Conservation (phyloP, 169 alveolate genomes). For the Pseudocohnilembus persalinus region DNA sequence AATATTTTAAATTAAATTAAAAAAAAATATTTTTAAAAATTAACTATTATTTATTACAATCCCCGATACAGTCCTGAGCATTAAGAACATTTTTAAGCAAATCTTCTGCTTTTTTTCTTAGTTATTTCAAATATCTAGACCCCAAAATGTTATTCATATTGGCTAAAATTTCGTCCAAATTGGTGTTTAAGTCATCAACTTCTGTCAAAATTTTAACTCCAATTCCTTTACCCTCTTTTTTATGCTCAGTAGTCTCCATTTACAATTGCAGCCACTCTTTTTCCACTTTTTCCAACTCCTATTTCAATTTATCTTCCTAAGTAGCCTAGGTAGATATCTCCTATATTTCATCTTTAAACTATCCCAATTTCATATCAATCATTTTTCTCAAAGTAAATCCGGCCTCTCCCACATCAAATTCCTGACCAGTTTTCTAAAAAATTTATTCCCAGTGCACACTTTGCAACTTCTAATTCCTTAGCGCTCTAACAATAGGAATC, state of each 20-base stretch:
- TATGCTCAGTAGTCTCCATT: constrained; percentile 68
- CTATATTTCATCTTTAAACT: constrained; percentile 69
- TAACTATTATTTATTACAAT: constrained; percentile 13
- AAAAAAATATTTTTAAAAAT: no score
- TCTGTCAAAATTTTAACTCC: constrained; percentile 68
- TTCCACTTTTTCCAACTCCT: constrained; percentile 65
- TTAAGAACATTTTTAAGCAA: constrained; percentile 70
- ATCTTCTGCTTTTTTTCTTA: constrained; percentile 75
- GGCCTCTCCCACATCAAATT: constrained; percentile 62
- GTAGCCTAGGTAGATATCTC: constrained; percentile 79
- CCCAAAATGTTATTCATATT: constrained; percentile 76
- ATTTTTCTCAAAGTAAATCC: constrained; percentile 66
- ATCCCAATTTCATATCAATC: constrained; percentile 67
- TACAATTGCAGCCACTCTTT: constrained; percentile 80
- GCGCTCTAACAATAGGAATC: constrained; percentile 76
- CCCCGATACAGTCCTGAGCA: constrained; percentile 69
- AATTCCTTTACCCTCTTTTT: constrained; percentile 49
- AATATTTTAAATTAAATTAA: no score
- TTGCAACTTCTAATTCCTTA: constrained; percentile 74
- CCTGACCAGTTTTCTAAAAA: constrained; percentile 61
- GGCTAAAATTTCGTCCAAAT: constrained; percentile 78
- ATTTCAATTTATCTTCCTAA: constrained; percentile 77
- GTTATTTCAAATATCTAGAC: constrained; percentile 72
- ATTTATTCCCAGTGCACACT: constrained; percentile 76
- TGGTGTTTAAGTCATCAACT: constrained; percentile 75